Conservation (phyloP, 345 rosid species). For the Angophora floribunda region DNA sequence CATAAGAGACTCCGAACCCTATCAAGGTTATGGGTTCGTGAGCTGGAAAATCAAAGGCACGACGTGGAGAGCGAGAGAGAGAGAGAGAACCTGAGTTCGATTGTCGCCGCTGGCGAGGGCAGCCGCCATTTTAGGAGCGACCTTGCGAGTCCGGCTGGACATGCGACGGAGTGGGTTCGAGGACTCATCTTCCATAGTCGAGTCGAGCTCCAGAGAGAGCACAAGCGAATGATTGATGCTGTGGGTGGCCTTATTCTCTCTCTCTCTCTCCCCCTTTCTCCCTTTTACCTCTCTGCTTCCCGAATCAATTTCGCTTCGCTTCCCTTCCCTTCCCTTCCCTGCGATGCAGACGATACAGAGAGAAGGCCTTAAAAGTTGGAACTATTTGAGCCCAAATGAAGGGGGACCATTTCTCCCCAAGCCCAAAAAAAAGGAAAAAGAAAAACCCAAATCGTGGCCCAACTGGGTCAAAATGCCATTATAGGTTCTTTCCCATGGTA, state of each 20-base stretch:
- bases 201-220: neutral
- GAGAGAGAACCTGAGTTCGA: constrained; percentile 59
- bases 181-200: constrained; percentile 68
- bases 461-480: neutral
- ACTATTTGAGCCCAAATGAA: neutral
- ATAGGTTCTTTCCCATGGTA: no score
- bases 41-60: neutral
- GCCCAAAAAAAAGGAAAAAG: neutral
- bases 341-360: neutral
- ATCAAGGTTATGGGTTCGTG: neutral
- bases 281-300: neutral
- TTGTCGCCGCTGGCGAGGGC: constrained; percentile 83
- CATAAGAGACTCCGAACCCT: no score
- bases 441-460: neutral
- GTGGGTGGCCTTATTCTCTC: neutral
- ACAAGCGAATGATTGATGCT: neutral
- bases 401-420: neutral
- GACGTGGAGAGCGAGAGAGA: neutral
- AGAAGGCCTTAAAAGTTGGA: neutral
- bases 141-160: constrained; percentile 81
- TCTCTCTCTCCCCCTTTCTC: no score
- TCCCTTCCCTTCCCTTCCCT: neutral
- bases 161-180: constrained; percentile 47
- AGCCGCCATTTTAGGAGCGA: constrained; percentile 90
- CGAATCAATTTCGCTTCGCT: neutral